Conservation (phyloP, 371 early-diverging fungal genomes). For the Fennellomyces sp. region DNA sequence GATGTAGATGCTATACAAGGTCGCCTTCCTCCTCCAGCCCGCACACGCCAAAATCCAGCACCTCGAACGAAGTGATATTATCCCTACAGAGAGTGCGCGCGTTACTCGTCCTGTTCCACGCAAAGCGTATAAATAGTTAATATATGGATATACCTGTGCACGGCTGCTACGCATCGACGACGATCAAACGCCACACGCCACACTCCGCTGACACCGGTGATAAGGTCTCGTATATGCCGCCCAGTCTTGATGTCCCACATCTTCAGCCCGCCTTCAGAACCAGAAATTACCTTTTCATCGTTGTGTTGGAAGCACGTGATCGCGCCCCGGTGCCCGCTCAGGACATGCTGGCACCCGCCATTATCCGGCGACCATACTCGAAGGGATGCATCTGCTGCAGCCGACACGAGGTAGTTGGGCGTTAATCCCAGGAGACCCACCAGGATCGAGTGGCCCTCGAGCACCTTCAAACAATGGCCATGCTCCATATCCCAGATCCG, state of each 20-base stretch:
- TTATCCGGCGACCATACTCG: constrained; percentile 91
- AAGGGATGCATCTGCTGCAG: constrained; percentile 93
- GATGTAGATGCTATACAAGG: not conserved
- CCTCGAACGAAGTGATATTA: constrained; percentile 19
- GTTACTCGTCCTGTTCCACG: not conserved
- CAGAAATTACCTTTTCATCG: constrained; percentile 85
- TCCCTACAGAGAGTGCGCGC: not conserved
- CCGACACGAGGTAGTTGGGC: constrained; percentile 85
- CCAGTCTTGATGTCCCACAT: constrained; percentile 93
- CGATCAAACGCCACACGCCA: constrained; percentile 93
- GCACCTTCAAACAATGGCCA: constrained; percentile 75
- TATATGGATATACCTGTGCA: constrained; percentile 73
- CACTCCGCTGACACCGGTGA: constrained; percentile 76
- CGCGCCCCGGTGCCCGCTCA: constrained; percentile 79
- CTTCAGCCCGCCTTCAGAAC: constrained; percentile 89
- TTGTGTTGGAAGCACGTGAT: constrained; percentile 97
- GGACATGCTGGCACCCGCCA: constrained; percentile 69
- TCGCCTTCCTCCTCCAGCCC: constrained; percentile 13
- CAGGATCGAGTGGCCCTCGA: constrained; percentile 86
- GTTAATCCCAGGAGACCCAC: constrained; percentile 92
- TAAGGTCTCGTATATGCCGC: constrained; percentile 73
- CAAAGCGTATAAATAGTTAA: too few relatives aligned
- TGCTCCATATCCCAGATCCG: constrained; percentile 93
- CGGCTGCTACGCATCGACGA: constrained; percentile 84
- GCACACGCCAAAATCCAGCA: constrained; percentile 23